Conservation (phyloP, 139 green algal genomes). For the Chlorella ohadii region DNA sequence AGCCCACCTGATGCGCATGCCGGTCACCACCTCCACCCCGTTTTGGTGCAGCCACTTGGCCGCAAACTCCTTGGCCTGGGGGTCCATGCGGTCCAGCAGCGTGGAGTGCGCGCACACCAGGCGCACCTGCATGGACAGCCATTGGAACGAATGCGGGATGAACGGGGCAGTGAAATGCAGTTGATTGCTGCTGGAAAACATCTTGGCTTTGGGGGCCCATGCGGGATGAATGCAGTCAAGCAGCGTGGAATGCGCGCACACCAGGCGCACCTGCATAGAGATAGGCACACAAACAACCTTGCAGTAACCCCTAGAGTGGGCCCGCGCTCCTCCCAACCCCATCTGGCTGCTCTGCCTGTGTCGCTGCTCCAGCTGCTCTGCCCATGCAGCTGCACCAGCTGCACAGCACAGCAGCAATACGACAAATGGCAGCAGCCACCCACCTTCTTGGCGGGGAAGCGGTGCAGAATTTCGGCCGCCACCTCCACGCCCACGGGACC, state of each 20-base stretch:
- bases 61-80: not conserved
- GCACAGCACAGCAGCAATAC: no score
- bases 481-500: constrained; percentile 16
- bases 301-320: no score
- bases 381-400: no score
- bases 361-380: no score
- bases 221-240: no score
- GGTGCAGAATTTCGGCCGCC: not conserved
- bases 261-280: constrained; percentile 1
- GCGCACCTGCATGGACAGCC: not conserved
- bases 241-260: not conserved
- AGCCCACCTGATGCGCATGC: not conserved
- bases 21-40: constrained; percentile 14
- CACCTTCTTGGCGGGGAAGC: not conserved
- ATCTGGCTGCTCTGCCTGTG: no score
- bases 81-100: constrained; percentile 15
- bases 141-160: no score
- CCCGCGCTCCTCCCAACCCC: no score
- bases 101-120: not conserved
- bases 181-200: no score
- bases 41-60: not conserved
- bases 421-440: not conserved
- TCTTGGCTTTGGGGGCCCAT: not conserved
- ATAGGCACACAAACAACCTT: no score
- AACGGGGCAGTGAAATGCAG: no score